Evolutionary conservation across 148 eudicot species (phyloP), one percentile per base, ranked within the genome.

Genomic region (Rhododendron ferrugineum): DNA sequence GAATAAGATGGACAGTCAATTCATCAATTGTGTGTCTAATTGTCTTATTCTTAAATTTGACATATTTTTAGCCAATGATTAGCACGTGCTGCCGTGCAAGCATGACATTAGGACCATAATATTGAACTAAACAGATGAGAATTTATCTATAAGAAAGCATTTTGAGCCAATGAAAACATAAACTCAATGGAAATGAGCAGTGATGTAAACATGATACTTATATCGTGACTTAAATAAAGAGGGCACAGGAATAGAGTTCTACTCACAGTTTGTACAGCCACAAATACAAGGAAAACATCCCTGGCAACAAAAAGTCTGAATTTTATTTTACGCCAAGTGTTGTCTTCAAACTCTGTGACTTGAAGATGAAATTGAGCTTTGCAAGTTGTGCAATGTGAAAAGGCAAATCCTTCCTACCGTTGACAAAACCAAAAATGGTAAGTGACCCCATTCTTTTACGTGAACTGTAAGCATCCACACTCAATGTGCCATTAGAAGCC

Each of bases 351-450:
- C 54, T 86, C 87, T 60, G 84, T 88, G 50, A 94, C 89, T 76
- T 91, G 94, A 26, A 96, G 94, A 90, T 96, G 98, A 87, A 92
- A 96, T 83, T 92, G 98, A 85, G 98, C 98, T 90, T 94, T 94
- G 91, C 98, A 96, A 78, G 98, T 96, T 46, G 98, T 93, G 90
- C 98, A 96, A 88, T 96, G 98, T 49, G 98, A 96, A 88, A 96
- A 96, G 84, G 98, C 98, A 93, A 92, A 93, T 83, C 98, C 98
- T 90, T 96, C 98, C 98, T 96, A 83, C 70, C 82, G 36, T 75
- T 75, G 22, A 81, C 70, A 80, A 68, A 83, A 22, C 14, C 73
- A 83, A n/a, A 83, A 82, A 85, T 44, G 20, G 13, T 64, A 30
- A 68, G 36, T 52, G 72, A 62, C n/a, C 64, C 46, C 14, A 44